A percentile compares a stretch with the other conserved stretches of the same genome.
phyloP scores from a whole-genome alignment of 2,329 filamentous ascomycete genomes.

The Aspergillus pseudonomiae region DNA sequence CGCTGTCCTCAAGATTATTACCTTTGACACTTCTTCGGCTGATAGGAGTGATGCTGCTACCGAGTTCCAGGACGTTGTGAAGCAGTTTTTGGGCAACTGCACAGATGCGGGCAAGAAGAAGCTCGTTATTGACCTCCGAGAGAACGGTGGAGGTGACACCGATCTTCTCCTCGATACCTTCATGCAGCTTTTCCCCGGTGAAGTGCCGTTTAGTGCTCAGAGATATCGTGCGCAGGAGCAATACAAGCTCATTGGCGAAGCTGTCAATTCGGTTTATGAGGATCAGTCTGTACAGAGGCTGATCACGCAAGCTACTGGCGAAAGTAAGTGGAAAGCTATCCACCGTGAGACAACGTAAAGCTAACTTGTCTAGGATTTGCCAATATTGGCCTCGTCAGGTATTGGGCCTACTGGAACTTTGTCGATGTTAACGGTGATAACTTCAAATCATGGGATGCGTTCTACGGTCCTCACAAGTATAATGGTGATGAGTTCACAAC shows the following conservation, averaged over 20 bases:
- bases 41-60: slow-evolving; percentile 15
- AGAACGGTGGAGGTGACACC: slow-evolving; percentile 60
- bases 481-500: slow-evolving; percentile 23
- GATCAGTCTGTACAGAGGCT: slow-evolving; percentile 5
- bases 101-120: slow-evolving; percentile 54
- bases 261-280: slow-evolving; percentile 20
- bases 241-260: slow-evolving; percentile 33
- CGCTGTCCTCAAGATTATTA: slow-evolving; percentile 49
- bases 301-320: neutral
- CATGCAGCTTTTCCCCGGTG: slow-evolving; percentile 54
- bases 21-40: slow-evolving; percentile 33
- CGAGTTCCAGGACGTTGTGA: slow-evolving; percentile 43
- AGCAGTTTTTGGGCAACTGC: slow-evolving; percentile 52
- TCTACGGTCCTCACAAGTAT: slow-evolving; percentile 37
- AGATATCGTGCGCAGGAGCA: slow-evolving; percentile 48
- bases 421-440: slow-evolving; percentile 26
- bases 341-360: no score
- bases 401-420: slow-evolving; percentile 24
- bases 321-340: neutral
- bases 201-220: slow-evolving; percentile 45
- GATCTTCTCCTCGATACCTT: slow-evolving; percentile 53
- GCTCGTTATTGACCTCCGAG: slow-evolving; percentile 64
- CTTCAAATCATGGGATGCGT: slow-evolving; percentile 45
- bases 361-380: neutral
- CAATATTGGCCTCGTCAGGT: slow-evolving; percentile 3